Conservation (phyloP, 2,329 filamentous ascomycete genomes). For the Calonectria pseudoturangicola region DNA sequence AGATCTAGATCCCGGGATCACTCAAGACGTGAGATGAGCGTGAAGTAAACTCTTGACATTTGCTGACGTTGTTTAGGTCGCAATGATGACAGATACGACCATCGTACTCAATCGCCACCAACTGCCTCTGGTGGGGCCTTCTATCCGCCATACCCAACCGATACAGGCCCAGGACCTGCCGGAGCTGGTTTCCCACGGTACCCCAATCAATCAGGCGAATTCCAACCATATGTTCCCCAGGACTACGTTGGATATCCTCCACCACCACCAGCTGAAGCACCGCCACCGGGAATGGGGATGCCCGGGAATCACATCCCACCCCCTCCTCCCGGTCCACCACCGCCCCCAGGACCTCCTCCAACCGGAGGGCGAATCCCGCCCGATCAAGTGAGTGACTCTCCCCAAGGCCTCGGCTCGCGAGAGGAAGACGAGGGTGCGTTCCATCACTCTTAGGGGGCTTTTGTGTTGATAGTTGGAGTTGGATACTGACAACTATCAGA, state of each 20-base stretch:
- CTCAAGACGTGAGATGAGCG: conserved; percentile 53
- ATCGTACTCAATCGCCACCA: conserved; percentile 67
- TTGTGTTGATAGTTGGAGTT: conserved; percentile 16
- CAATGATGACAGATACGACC: conserved; percentile 60
- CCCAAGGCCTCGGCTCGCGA: conserved; percentile 54
- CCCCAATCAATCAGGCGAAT: conserved; percentile 59
- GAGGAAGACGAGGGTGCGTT: conserved; percentile 63
- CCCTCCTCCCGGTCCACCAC: conserved; percentile 58
- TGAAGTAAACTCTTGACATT: conserved; percentile 17
- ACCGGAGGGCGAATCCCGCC: conserved; percentile 59
- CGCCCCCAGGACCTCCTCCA: conserved; percentile 59
- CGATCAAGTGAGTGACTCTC: conserved; percentile 67
- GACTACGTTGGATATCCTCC: conserved; percentile 65
- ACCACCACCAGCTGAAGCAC: conserved; percentile 58
- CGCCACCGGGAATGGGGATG: conserved; percentile 29
- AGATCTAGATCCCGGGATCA: conserved; percentile 52
- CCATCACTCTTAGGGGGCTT: conserved; percentile 53
- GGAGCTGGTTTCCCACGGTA: conserved; percentile 61
- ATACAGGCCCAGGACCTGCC: conserved; percentile 51
- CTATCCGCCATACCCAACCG: conserved; percentile 65
- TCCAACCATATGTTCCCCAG: conserved; percentile 64
- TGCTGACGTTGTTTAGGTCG: conserved; percentile 46
- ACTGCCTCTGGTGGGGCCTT: conserved; percentile 71
- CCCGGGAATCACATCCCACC: conserved; percentile 55
- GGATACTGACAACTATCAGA: conserved; percentile 55